Evolutionary conservation across 345 rosid species (phyloP).

Genomic region (Citrus sinensis): DVS_A1.0 CM039167.1:5308001-5308500

Average conservation of each 20-base stretch:
- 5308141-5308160: slow-evolving; percentile 96
- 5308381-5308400: neutral
- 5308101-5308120: slow-evolving; percentile 2
- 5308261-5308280: neutral
- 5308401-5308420: slow-evolving; percentile 17
- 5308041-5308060: neutral
- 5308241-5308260: slow-evolving; percentile 22
- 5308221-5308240: slow-evolving; percentile 68
- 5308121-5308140: slow-evolving; percentile 45
- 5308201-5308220: slow-evolving; percentile 95
- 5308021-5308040: neutral
- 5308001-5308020: neutral
- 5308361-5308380: slow-evolving; percentile 8
- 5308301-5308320: slow-evolving; percentile 6
- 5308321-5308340: slow-evolving; percentile 10
- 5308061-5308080: neutral
- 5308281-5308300: neutral
- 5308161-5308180: slow-evolving; percentile 63
- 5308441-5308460: neutral
- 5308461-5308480: neutral
- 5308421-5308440: neutral
- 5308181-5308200: slow-evolving; percentile 98
- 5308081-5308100: neutral
- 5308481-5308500: neutral
- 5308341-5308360: neutral